Evolutionary conservation across 305 asterid species (phyloP).

Genomic region (Galium porrigens): DNA sequence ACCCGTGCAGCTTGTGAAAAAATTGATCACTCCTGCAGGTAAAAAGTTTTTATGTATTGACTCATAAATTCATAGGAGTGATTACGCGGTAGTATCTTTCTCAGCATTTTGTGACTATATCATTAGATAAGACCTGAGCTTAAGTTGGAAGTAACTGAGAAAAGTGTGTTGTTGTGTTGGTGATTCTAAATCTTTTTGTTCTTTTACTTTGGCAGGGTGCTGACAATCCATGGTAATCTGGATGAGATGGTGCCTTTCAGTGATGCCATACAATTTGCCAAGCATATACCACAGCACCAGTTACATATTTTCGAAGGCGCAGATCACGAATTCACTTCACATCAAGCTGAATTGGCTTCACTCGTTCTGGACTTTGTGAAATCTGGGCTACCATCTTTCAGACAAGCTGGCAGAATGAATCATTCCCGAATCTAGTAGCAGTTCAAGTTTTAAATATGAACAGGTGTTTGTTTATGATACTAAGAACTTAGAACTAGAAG

Average conservation of each 20-base stretch:
- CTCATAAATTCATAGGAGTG: not conserved
- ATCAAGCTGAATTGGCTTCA: constrained; percentile 39
- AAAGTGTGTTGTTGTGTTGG: not conserved
- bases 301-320: constrained; percentile 57
- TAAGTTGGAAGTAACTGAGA: not conserved
- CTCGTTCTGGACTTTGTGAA: constrained; percentile 45
- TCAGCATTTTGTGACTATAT: not conserved
- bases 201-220: constrained; percentile 35
- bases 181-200: not conserved
- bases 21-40: constrained; percentile 62
- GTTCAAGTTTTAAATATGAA: not conserved
- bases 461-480: not conserved
- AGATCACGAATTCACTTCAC: constrained; percentile 65
- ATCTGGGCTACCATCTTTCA: constrained; percentile 17
- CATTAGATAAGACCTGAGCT: not conserved
- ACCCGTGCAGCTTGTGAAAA: constrained; percentile 40
- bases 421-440: constrained; percentile 36
- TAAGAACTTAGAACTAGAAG: not conserved
- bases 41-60: constrained; percentile 2
- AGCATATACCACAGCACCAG: constrained; percentile 35
- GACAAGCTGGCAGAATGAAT: constrained; percentile 10
- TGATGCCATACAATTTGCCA: constrained; percentile 51
- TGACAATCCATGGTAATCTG: constrained; percentile 51
- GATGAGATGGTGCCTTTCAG: constrained; percentile 67
- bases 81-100: not conserved